Percentiles rank a stretch among this genome's conserved stretches.
Evolutionary conservation across 2,329 filamentous ascomycete genomes (phyloP).

Genomic region (Byssothecium circinans): DNA sequence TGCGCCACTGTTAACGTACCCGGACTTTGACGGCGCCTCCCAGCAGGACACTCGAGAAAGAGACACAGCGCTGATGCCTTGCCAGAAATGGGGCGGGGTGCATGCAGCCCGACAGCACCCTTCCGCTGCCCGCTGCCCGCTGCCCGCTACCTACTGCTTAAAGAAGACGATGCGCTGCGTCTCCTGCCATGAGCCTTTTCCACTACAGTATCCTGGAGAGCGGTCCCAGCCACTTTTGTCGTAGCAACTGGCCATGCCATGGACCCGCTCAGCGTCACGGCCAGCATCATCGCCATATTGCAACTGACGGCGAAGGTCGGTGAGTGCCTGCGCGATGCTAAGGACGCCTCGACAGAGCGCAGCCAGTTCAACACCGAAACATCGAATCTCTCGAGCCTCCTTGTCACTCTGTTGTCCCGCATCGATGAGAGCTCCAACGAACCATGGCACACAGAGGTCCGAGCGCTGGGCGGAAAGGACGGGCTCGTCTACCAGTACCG

Average conservation of each 20-base stretch:
- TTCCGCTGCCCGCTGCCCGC: too few relatives aligned
- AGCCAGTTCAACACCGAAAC: too few relatives aligned
- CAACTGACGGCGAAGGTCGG: conserved; percentile 13
- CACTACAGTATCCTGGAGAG: not conserved
- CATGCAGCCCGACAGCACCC: conserved; percentile 2
- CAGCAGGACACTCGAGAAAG: too few relatives aligned
- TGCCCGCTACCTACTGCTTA: not conserved
- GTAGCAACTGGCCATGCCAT: not conserved
- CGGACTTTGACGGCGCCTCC: not conserved
- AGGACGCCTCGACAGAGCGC: conserved; percentile 23
- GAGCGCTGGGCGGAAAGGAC: conserved; percentile 6
- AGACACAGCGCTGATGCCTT: too few relatives aligned
- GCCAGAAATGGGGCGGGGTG: conserved; percentile 1
- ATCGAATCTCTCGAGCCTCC: too few relatives aligned
- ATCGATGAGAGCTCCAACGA: conserved; percentile 16
- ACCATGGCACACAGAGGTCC: conserved; percentile 18
- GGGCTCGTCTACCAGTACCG: conserved; percentile 22
- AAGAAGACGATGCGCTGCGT: not conserved
- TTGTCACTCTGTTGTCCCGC: conserved; percentile 15
- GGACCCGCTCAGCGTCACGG: conserved; percentile 11
- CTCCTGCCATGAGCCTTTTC: not conserved
- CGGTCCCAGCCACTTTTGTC: not conserved
- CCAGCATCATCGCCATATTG: conserved; percentile 6
- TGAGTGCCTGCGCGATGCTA: conserved; percentile 22
- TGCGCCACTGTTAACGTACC: too few relatives aligned